These are phyloP conservation scores for Rhizopus stolonifer DNA, from an alignment of 371 early-diverging fungal species.

Conservation along the genomic window DNA sequence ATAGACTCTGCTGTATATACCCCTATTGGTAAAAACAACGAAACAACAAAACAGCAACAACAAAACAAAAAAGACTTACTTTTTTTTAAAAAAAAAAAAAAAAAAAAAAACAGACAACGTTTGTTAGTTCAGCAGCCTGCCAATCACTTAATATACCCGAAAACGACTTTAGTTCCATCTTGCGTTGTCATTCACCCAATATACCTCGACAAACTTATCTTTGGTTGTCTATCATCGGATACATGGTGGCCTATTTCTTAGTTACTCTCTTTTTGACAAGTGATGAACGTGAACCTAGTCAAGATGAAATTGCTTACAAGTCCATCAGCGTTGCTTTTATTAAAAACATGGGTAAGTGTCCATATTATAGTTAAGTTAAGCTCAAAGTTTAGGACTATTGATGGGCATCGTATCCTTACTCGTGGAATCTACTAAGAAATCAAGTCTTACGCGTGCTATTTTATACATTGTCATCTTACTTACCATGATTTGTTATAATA, in stretches of 20 bases:
- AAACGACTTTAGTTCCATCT: constrained; percentile 40
- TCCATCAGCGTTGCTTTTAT: constrained; percentile 71
- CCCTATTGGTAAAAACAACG: constrained; percentile 23
- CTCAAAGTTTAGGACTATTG: constrained; percentile 35
- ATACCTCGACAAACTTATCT: constrained; percentile 59
- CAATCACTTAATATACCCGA: constrained; percentile 49
- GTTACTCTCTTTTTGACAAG: constrained; percentile 73
- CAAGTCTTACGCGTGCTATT: constrained; percentile 53
- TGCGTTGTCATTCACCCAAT: constrained; percentile 52
- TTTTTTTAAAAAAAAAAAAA: background rate
- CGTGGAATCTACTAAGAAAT: constrained; percentile 55
- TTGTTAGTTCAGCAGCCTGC: constrained; percentile 62
- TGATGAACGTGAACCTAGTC: constrained; percentile 64
- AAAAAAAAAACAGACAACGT: constrained; percentile 39
- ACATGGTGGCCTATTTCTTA: constrained; percentile 62
- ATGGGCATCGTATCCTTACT: constrained; percentile 55
- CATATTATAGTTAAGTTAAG: background rate
- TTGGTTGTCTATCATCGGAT: constrained; percentile 58
- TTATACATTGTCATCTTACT: constrained; percentile 55
- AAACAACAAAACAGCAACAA: background rate
- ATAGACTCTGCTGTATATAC: constrained; percentile 41
- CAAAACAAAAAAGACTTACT: background rate
- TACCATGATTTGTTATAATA: constrained; percentile 64
- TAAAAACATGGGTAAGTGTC: constrained; percentile 62
- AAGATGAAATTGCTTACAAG: constrained; percentile 71